These are phyloP conservation scores for Debaryomyces coudertii DNA, from an alignment of 1,139 yeast species.

Conservation along the genomic window DNA sequence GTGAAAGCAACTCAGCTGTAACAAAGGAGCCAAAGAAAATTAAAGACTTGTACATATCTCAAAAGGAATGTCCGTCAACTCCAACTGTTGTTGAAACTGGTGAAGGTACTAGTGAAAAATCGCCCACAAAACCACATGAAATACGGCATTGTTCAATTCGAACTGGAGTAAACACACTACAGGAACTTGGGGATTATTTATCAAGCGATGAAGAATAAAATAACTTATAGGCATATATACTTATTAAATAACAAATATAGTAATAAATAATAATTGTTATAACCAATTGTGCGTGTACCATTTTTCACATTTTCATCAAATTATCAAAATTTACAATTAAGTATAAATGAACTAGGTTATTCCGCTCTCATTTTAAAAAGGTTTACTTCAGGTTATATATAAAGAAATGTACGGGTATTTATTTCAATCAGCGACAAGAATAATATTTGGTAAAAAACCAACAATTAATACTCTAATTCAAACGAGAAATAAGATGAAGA, in stretches of 20 bases:
- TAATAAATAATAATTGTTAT: background rate
- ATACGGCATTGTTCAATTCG: background rate
- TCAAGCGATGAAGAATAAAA: constrained; percentile 17
- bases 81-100: background rate
- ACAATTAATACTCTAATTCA: constrained; percentile 32
- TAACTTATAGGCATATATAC: background rate
- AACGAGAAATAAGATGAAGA: constrained; percentile 57
- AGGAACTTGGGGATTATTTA: constrained; percentile 11
- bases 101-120: background rate
- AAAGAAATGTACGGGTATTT: constrained; percentile 13
- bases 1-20: background rate
- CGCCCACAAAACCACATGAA: background rate
- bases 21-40: background rate
- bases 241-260: background rate
- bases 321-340: background rate
- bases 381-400: background rate
- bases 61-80: background rate
- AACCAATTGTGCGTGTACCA: constrained; percentile 5
- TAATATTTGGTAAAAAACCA: constrained; percentile 25
- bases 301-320: background rate
- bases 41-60: background rate
- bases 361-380: background rate
- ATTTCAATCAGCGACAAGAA: constrained; percentile 22
- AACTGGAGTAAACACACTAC: background rate
- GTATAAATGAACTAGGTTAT: background rate